Conservation (phyloP, 805 yeast species). For the Cyberlindnera xylosilytica region DNA sequence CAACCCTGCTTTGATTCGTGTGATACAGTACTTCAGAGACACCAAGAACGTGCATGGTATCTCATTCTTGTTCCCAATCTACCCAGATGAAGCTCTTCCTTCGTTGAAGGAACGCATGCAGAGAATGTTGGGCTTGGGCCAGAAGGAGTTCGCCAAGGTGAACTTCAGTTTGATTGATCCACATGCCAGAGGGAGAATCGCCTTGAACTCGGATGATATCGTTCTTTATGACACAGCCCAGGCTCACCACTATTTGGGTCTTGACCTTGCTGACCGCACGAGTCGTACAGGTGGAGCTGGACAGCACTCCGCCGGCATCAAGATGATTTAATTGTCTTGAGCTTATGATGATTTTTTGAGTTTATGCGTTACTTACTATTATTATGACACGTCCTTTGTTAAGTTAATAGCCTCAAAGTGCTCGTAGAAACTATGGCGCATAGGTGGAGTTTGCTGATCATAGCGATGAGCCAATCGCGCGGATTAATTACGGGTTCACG, state of each 20-base stretch:
- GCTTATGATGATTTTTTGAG: no score
- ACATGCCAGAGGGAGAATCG: constrained; percentile 34
- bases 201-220: constrained; percentile 44
- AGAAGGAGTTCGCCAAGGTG: constrained; percentile 75
- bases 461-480: no score
- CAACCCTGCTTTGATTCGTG: constrained; percentile 51
- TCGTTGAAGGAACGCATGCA: constrained; percentile 68
- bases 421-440: no score
- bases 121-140: constrained; percentile 68
- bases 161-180: constrained; percentile 40
- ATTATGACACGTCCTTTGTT: no score
- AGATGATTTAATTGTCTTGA: no score
- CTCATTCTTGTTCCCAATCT: constrained; percentile 75
- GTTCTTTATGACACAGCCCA: constrained; percentile 54
- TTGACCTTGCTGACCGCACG: neutral
- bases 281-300: constrained; percentile 26
- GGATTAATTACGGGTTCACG: no score
- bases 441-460: no score
- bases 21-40: constrained; percentile 74
- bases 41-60: constrained; percentile 69
- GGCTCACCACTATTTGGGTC: constrained; percentile 54
- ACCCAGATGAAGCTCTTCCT: constrained; percentile 60
- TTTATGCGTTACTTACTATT: no score
- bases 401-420: no score
- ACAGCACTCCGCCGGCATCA: no score